Evolutionary conservation across 139 green algal species (phyloP).

Genomic region (Pseudopediastrum boryanum): DNA sequence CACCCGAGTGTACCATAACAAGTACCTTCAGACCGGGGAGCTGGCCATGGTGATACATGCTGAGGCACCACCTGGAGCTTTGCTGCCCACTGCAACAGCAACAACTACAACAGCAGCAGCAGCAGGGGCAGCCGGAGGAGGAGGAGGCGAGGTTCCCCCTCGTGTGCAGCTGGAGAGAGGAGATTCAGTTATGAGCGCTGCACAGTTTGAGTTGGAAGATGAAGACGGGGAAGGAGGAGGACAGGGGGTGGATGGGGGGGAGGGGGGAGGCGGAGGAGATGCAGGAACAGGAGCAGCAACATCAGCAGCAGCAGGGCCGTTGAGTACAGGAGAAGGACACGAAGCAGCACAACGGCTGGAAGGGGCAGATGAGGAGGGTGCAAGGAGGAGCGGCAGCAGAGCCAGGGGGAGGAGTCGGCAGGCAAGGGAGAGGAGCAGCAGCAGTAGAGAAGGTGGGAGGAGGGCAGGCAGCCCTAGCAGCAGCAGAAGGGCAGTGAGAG

Average conservation of each 20-base stretch:
- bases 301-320: slow-evolving; percentile 8
- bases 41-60: no score
- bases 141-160: background rate
- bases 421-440: background rate
- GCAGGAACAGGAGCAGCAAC: background rate
- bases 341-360: background rate
- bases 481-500: background rate
- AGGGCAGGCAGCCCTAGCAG: background rate
- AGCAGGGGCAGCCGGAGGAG: background rate
- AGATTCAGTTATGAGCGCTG: slow-evolving; percentile 15
- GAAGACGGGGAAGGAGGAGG: background rate
- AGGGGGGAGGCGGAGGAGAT: background rate
- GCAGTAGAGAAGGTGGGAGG: background rate
- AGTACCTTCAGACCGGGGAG: no score
- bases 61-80: background rate
- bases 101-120: background rate
- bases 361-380: no score
- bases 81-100: background rate
- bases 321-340: background rate
- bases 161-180: slow-evolving; percentile 10
- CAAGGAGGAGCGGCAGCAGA: slow-evolving; percentile 4
- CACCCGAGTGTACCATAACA: no score
- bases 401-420: background rate
- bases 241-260: no score
- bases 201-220: slow-evolving; percentile 28